A percentile compares a stretch with the other conserved stretches of the same genome.
These are phyloP conservation scores for Phytophthora cryptogea DNA, from an alignment of 352 stramenopile species.

Conservation along the genomic window DNA sequence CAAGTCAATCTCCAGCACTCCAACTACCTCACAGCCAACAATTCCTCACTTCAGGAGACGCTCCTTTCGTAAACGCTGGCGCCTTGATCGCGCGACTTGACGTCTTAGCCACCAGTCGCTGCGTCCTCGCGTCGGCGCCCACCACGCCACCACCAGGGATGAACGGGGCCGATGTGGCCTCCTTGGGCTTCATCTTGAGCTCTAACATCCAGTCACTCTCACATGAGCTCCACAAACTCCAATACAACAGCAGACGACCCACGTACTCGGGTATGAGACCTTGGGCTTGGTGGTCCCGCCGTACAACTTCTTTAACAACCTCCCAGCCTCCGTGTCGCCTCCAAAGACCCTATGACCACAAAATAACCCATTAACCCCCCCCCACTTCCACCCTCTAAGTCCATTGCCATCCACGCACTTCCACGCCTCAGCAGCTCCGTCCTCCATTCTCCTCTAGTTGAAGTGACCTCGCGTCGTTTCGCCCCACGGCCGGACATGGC, in stretches of 20 bases:
- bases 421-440: conserved; percentile 39
- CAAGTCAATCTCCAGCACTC: neutral
- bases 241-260: neutral
- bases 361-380: neutral
- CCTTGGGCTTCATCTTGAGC: conserved; percentile 50
- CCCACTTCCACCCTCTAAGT: neutral
- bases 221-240: too few relatives aligned
- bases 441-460: conserved; percentile 4
- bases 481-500: conserved; percentile 4
- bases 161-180: conserved; percentile 50
- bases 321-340: conserved; percentile 71
- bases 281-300: conserved; percentile 64
- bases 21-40: neutral
- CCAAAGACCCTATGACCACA: conserved; percentile 57
- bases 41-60: conserved; percentile 37
- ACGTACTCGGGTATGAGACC: conserved; percentile 76
- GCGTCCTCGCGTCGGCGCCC: conserved; percentile 52
- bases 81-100: conserved; percentile 69
- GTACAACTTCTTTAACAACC: conserved; percentile 80
- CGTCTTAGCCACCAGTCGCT: conserved; percentile 49
- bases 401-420: conserved; percentile 31
- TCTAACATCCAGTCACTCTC: conserved; percentile 35
- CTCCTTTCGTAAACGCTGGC: conserved; percentile 37
- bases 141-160: conserved; percentile 59
- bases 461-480: conserved; percentile 24